Conservation (phyloP, 1,139 yeast genomes). For the Candida freyschussii region DNA sequence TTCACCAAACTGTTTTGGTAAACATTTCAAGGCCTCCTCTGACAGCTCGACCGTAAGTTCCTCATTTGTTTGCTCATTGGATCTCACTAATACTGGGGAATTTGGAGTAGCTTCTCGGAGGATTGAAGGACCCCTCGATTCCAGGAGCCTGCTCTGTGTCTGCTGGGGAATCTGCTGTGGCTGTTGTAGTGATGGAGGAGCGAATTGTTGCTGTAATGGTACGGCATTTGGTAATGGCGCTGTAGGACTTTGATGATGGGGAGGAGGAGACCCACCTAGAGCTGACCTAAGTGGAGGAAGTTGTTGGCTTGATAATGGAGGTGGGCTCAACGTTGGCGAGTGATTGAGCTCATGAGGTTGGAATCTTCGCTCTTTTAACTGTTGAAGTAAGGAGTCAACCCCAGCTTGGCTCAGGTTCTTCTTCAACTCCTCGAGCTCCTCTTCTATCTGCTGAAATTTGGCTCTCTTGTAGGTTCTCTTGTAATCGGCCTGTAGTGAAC, state of each 20-base stretch:
- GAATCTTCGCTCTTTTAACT: slow-evolving; percentile 16
- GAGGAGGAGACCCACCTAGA: slow-evolving; percentile 4
- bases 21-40: slow-evolving; percentile 43
- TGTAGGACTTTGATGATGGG: too few relatives aligned
- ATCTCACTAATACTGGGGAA: slow-evolving; percentile 7
- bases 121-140: slow-evolving; percentile 20
- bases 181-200: slow-evolving; percentile 2
- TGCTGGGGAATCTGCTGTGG: background rate
- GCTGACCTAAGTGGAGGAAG: slow-evolving; percentile 11
- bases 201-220: slow-evolving; percentile 1
- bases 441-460: slow-evolving; percentile 77
- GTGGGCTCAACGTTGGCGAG: slow-evolving; percentile 1
- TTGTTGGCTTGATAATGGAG: slow-evolving; percentile 3
- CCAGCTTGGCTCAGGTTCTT: slow-evolving; percentile 49
- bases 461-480: slow-evolving; percentile 88
- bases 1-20: slow-evolving; percentile 64
- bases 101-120: slow-evolving; percentile 19
- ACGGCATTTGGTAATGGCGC: background rate
- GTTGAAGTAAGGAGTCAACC: slow-evolving; percentile 41
- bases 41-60: slow-evolving; percentile 28
- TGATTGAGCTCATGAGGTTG: slow-evolving; percentile 16
- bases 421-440: slow-evolving; percentile 66
- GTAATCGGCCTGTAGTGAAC: slow-evolving; percentile 74
- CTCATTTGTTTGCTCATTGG: slow-evolving; percentile 7
- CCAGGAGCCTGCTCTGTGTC: background rate